Base-by-base conservation (phyloP, 2,329 filamentous ascomycete genomes). In the Fusarium globosum region DNA sequence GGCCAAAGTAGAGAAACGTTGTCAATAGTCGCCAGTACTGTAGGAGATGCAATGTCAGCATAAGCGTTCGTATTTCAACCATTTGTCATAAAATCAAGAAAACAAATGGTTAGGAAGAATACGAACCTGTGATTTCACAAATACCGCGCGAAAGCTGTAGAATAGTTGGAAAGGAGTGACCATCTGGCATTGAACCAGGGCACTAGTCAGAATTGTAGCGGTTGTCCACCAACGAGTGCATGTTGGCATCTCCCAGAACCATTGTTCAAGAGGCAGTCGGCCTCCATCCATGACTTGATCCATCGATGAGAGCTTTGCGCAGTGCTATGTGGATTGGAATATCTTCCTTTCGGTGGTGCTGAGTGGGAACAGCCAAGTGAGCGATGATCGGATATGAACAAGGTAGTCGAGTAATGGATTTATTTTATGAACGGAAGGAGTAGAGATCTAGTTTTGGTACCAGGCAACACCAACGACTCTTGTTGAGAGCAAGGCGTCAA, bases 171-270 rank as follows among this genome's bases (percentile, higher is more conserved):
- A 98, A 14, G 95, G 94, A 20, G 93, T 96, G 73, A 98, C 86
- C 81, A 98, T 92, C 79, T 97, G 91, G 84, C 95, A 98, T 83
- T 98, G 96, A 10, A 98, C 95, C 76, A 98, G 85, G 21, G 95
- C 91, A 76, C 95, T 97, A 16, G 93, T 96, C 65, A 94, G 86
- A 46, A 98, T 91, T 0, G 95, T 97, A 9, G 95, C 95, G 30
- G 94, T 95, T 28, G 96, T 98, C 96, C 96, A 99, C 92, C 94
- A 97, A 70, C 96, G 88, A 42, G 96, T 99, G 83, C 95, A 97
- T 33, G 96, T 91, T 7, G 96, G 96, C 93, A 98, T 98, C 83
- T 99, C 96, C 88, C 94, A 98, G 83, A 98, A 98, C 96, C 96
- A 99, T 76, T 96, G 93, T 83, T 98, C 96, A 13, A 99, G 88